A percentile compares a stretch with the other conserved stretches of the same genome.
These are phyloP conservation scores for Apocynum venetum DNA, from an alignment of 257 asterid genomes.

Conservation along the genomic window DNA sequence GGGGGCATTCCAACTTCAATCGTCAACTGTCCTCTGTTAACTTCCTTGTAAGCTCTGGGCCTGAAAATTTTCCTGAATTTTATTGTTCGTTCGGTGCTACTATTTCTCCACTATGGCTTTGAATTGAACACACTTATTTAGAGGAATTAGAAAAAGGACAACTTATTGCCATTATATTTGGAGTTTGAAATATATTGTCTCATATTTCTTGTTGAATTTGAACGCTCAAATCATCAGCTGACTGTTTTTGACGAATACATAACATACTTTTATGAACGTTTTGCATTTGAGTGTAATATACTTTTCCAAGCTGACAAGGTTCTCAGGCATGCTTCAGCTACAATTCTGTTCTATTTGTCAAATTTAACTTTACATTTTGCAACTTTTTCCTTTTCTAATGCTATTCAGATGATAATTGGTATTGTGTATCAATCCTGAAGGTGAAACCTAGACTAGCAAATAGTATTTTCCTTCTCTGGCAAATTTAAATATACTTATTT, in stretches of 20 bases:
- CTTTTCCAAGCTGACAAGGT: neutral
- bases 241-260: neutral
- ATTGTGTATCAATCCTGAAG: neutral
- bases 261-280: neutral
- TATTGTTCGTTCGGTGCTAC: neutral
- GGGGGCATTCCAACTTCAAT: constrained; percentile 65
- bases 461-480: neutral
- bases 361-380: neutral
- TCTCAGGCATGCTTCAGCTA: neutral
- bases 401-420: neutral
- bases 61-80: constrained; percentile 3
- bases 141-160: neutral
- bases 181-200: neutral
- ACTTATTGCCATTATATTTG: neutral
- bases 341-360: neutral
- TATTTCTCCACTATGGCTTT: neutral
- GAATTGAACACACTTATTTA: neutral
- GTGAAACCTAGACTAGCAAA: neutral
- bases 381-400: neutral
- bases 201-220: neutral
- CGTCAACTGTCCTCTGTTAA: constrained; percentile 50
- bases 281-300: neutral
- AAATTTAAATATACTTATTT: neutral
- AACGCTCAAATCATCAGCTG: neutral
- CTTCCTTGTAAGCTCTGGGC: constrained; percentile 54